Evolutionary conservation across 805 yeast species (phyloP).

Genomic region (Schizosaccharomyces osmophilus): DNA sequence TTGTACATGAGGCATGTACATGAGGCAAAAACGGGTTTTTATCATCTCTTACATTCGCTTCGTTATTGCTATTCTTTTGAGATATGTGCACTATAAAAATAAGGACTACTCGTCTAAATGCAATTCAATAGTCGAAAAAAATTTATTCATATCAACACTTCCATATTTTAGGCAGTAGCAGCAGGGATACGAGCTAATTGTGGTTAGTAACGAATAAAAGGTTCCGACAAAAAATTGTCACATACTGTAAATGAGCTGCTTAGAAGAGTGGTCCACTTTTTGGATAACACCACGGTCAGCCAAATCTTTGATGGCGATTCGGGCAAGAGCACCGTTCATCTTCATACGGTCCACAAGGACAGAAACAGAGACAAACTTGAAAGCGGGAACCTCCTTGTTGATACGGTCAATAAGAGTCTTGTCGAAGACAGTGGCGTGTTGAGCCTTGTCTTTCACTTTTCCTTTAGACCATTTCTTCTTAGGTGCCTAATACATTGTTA

Average conservation of each 20-base stretch:
- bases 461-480: slow-evolving; percentile 99
- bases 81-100: too few relatives aligned
- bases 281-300: slow-evolving; percentile 86
- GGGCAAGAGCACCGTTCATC: slow-evolving; percentile 97
- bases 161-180: not conserved
- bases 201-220: too few relatives aligned
- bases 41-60: too few relatives aligned
- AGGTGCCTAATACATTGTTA: not conserved
- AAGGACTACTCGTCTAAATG: too few relatives aligned
- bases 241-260: slow-evolving; percentile 70
- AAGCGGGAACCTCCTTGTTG: slow-evolving; percentile 96
- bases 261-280: slow-evolving; percentile 83
- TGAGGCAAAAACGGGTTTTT: too few relatives aligned
- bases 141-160: too few relatives aligned
- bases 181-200: not conserved
- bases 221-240: too few relatives aligned
- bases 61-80: too few relatives aligned
- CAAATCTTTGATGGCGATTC: slow-evolving; percentile 89
- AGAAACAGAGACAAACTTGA: slow-evolving; percentile 93
- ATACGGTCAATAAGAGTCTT: slow-evolving; percentile 98
- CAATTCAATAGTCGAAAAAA: too few relatives aligned
- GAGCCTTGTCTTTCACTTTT: slow-evolving; percentile 99
- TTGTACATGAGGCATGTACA: too few relatives aligned
- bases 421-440: slow-evolving; percentile 88
- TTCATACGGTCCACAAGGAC: slow-evolving; percentile 97